A percentile compares a stretch with the other conserved stretches of the same genome.
Evolutionary conservation across 1,139 yeast species (phyloP).

Genomic region (Debaryomyces psychrophilus): DNA sequence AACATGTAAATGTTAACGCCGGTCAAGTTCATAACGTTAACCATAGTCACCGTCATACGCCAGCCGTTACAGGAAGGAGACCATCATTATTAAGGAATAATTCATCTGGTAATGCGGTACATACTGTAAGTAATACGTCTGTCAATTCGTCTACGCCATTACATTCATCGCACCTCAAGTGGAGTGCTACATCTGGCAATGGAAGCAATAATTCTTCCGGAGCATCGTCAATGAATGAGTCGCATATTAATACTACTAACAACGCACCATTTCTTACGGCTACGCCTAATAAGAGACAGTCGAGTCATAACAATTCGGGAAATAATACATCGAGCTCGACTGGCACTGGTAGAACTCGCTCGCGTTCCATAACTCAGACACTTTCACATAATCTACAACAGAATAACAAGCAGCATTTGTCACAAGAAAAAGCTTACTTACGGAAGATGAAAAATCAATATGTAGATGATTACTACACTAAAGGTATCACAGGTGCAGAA

Average conservation of each 20-base stretch:
- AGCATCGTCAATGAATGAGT: constrained; percentile 8
- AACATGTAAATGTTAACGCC: constrained; percentile 13
- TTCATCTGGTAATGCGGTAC: constrained; percentile 15
- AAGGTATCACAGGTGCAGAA: constrained; percentile 54
- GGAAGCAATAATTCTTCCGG: constrained; percentile 11
- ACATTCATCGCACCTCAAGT: constrained; percentile 5
- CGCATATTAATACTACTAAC: constrained; percentile 5
- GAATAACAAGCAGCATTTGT: constrained; percentile 46
- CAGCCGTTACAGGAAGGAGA: constrained; percentile 16
- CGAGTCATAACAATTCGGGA: constrained; percentile 5
- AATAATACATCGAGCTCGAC: constrained; percentile 4
- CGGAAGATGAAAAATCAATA: constrained; percentile 64
- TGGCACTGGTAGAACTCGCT: constrained; percentile 19
- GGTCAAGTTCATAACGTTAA: neutral
- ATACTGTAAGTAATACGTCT: constrained; percentile 2
- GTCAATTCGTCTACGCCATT: neutral
- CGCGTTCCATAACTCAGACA: constrained; percentile 26
- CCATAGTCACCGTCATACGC: constrained; percentile 10
- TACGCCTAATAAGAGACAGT: constrained; percentile 1
- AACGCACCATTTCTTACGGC: constrained; percentile 14
- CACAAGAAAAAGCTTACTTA: constrained; percentile 72
- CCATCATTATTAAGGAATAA: constrained; percentile 27
- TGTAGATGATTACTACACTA: constrained; percentile 71
- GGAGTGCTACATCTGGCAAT: constrained; percentile 5
- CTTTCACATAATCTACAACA: constrained; percentile 24